Evolutionary conservation across 2,329 filamentous ascomycete genomes (phyloP).

Genomic region (Metarhizium sp.): DNA sequence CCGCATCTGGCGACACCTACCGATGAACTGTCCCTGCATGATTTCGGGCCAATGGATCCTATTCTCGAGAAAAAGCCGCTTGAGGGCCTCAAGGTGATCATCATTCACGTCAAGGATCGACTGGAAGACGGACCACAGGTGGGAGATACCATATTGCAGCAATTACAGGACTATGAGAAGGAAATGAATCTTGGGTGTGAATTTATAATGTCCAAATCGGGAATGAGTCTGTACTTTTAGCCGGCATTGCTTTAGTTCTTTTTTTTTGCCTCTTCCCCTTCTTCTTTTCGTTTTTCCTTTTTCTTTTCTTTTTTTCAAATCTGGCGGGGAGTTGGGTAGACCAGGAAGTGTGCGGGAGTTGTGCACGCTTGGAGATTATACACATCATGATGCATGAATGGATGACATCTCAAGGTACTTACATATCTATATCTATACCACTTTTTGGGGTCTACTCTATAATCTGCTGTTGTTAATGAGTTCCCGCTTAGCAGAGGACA

Average conservation of each 20-base stretch:
- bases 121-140: slow-evolving; percentile 61
- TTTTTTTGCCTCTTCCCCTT: too few relatives aligned
- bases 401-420: neutral
- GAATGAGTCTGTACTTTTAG: slow-evolving; percentile 49
- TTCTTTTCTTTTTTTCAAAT: neutral
- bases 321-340: neutral
- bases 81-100: slow-evolving; percentile 65
- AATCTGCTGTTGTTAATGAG: neutral
- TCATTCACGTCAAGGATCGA: slow-evolving; percentile 91
- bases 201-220: slow-evolving; percentile 62
- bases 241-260: too few relatives aligned
- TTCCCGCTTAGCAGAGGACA: neutral
- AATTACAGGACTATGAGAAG: slow-evolving; percentile 59
- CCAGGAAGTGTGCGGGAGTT: neutral
- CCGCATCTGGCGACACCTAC: slow-evolving; percentile 39
- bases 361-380: neutral
- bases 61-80: slow-evolving; percentile 38
- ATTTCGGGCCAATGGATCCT: slow-evolving; percentile 21
- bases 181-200: slow-evolving; percentile 64
- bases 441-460: neutral
- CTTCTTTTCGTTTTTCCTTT: too few relatives aligned
- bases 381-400: slow-evolving; percentile 4
- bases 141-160: slow-evolving; percentile 56
- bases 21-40: slow-evolving; percentile 33
- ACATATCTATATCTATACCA: neutral